Conservation (phyloP, 2,329 filamentous ascomycete genomes). For the Trichoderma breve region DNA sequence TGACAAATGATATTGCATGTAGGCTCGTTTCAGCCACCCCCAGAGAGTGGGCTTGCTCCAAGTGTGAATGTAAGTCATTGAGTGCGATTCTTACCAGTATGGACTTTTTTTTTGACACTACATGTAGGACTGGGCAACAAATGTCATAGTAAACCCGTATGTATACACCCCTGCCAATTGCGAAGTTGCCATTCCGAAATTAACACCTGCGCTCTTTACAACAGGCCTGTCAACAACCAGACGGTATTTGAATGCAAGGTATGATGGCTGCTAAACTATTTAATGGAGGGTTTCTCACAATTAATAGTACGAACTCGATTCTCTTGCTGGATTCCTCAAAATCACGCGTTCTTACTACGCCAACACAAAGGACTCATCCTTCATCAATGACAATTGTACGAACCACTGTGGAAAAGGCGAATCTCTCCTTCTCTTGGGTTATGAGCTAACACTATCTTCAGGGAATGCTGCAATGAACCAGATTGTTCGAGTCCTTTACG, state of each 20-base stretch:
- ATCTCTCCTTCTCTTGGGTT: too few species aligned
- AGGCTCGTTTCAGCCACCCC: constrained; percentile 85
- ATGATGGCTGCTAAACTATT: neutral
- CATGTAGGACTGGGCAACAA: constrained; percentile 24
- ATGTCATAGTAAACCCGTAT: constrained; percentile 29
- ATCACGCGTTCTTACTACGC: constrained; percentile 74
- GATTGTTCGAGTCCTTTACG: constrained; percentile 28
- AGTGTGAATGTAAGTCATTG: constrained; percentile 25
- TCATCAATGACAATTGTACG: constrained; percentile 49
- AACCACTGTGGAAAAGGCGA: neutral
- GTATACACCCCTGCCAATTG: neutral
- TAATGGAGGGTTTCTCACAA: neutral
- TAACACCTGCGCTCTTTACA: neutral
- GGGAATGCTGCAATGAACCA: constrained; percentile 58
- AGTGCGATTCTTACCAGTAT: neutral
- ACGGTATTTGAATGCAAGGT: constrained; percentile 32
- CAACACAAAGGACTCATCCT: constrained; percentile 64
- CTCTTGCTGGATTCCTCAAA: constrained; percentile 80
- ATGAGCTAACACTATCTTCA: constrained; percentile 50
- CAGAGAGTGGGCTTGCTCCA: constrained; percentile 57
- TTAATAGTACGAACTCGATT: constrained; percentile 82
- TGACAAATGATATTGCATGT: neutral
- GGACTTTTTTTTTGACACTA: neutral
- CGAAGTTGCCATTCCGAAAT: too few species aligned
- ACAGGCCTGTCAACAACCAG: constrained; percentile 28